Conservation (phyloP, 345 rosid genomes). For the Eucalyptus microcorys region DNA sequence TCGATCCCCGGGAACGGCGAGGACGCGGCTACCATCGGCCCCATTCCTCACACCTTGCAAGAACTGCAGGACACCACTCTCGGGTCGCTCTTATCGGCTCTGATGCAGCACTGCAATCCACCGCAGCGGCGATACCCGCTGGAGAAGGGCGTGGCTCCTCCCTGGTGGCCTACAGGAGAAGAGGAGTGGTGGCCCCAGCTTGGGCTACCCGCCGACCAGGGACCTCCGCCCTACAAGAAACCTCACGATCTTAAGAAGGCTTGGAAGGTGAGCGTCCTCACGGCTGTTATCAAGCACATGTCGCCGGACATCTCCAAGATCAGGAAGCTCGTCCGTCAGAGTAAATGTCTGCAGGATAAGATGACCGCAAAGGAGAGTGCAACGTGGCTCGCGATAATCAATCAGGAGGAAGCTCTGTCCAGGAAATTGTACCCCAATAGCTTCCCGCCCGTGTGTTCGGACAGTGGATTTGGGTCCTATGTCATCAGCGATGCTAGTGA, state of each 20-base stretch:
- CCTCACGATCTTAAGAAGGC: conserved; percentile 89
- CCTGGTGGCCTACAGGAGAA: conserved; percentile 79
- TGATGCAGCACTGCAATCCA: conserved; percentile 86
- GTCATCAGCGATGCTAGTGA: conserved; percentile 42
- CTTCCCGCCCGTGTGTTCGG: conserved; percentile 18
- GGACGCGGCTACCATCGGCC: conserved; percentile 13
- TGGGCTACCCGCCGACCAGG: conserved; percentile 50
- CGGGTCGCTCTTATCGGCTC: conserved; percentile 68
- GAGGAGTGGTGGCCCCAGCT: conserved; percentile 81
- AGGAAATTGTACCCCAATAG: conserved; percentile 53
- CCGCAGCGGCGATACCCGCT: conserved; percentile 77
- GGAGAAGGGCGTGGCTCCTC: conserved; percentile 77
- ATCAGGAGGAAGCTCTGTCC: conserved; percentile 59
- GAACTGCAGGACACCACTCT: conserved; percentile 84
- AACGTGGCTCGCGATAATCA: conserved; percentile 63
- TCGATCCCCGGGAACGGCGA: conserved; percentile 23
- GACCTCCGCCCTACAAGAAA: conserved; percentile 69
- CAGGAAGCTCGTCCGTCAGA: conserved; percentile 73
- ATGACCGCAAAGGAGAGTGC: conserved; percentile 91
- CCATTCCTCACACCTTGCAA: conserved; percentile 48
- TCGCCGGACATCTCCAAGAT: conserved; percentile 68
- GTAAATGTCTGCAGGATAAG: conserved; percentile 81
- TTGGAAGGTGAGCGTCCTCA: conserved; percentile 70
- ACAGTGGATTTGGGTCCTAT: conserved; percentile 40
- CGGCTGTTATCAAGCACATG: conserved; percentile 80